phyloP scores from a whole-genome alignment of 2,329 filamentous ascomycete species.

The Nannizziopsis arthrosporioides region DNA sequence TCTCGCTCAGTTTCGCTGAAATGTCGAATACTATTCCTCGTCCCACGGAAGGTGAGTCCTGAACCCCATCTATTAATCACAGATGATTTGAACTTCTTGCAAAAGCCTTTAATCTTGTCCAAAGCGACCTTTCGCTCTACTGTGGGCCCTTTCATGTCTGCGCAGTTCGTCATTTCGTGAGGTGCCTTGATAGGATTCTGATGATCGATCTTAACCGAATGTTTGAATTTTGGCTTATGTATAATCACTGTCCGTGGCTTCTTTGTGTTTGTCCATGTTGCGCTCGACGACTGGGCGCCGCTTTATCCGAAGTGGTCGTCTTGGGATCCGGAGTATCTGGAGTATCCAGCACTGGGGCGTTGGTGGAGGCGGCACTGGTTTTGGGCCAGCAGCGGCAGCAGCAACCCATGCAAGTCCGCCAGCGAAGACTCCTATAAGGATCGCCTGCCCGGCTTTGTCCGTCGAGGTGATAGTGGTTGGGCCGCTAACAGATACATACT shows the following conservation, averaged over 20 bases:
- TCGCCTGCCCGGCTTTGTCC: neutral
- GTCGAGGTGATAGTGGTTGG: constrained; percentile 5
- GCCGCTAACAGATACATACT: constrained; percentile 1
- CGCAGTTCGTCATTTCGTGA: constrained; percentile 4
- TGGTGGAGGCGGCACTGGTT: constrained; percentile 4
- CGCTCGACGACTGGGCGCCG: neutral
- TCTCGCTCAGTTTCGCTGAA: constrained; percentile 1
- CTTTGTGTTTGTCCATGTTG: neutral
- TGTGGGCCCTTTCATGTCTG: neutral
- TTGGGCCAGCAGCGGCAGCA: constrained; percentile 1
- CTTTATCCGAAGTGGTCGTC: neutral
- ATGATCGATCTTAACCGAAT: neutral
- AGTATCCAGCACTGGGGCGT: neutral
- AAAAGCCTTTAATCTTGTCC: constrained; percentile 4
- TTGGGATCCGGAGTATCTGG: neutral
- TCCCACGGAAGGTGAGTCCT: neutral
- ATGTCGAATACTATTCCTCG: constrained; percentile 4
- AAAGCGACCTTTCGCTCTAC: constrained; percentile 1
- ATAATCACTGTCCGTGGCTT: neutral
- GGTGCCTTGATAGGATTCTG: neutral
- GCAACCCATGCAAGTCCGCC: constrained; percentile 7
- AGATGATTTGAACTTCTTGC: constrained; percentile 1
- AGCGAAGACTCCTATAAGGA: constrained; percentile 1
- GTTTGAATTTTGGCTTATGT: neutral
- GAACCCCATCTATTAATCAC: constrained; percentile 1